These are phyloP conservation scores for Esteya vermicola DNA, from an alignment of 2,329 filamentous ascomycete genomes.

Conservation along the genomic window DNA sequence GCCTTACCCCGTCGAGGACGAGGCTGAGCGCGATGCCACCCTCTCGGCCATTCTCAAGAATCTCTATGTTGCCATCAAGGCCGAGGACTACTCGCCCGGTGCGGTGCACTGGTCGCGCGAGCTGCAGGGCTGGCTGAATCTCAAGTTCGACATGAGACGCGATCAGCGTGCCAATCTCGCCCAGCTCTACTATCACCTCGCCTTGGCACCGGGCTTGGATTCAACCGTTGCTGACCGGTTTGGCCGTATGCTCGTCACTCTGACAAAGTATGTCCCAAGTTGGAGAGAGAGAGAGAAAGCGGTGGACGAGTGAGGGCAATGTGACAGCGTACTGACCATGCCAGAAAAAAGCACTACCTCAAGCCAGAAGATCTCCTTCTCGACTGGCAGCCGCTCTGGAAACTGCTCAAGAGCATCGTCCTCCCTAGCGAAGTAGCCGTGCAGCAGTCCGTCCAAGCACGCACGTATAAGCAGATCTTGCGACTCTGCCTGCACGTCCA, in stretches of 20 bases:
- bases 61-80: slow-evolving; percentile 79
- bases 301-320: no score
- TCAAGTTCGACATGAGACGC: slow-evolving; percentile 93
- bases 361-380: slow-evolving; percentile 81
- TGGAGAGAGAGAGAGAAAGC: no score
- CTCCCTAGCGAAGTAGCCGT: slow-evolving; percentile 69
- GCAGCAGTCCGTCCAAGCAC: slow-evolving; percentile 40
- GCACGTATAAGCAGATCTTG: slow-evolving; percentile 52
- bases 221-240: slow-evolving; percentile 73
- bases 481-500: slow-evolving; percentile 87
- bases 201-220: slow-evolving; percentile 81
- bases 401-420: slow-evolving; percentile 82
- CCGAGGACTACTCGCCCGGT: slow-evolving; percentile 87
- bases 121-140: slow-evolving; percentile 82
- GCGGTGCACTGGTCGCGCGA: slow-evolving; percentile 96
- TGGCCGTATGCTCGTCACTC: slow-evolving; percentile 85
- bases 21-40: slow-evolving; percentile 61
- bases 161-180: slow-evolving; percentile 72
- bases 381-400: slow-evolving; percentile 88
- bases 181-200: slow-evolving; percentile 86
- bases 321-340: neutral
- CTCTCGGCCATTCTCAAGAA: slow-evolving; percentile 82
- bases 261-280: slow-evolving; percentile 62
- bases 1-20: slow-evolving; percentile 77
- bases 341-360: slow-evolving; percentile 85